Conservation (phyloP, 2,329 filamentous ascomycete species). For the Fusarium heterosporum region DNA sequence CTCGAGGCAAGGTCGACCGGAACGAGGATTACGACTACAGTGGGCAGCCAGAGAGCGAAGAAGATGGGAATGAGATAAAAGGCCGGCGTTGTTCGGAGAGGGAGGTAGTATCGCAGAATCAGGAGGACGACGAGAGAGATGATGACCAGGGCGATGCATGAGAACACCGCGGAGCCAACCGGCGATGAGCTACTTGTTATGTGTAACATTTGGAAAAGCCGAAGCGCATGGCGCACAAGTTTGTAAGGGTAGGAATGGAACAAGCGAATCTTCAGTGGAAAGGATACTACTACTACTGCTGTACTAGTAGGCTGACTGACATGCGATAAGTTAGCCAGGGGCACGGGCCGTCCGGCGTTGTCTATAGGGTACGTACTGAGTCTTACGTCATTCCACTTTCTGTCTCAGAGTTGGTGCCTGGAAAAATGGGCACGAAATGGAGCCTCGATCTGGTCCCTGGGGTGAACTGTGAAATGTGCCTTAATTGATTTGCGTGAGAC, state of each 20-base stretch:
- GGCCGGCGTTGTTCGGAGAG: constrained; percentile 87
- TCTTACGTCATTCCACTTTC: constrained; percentile 41
- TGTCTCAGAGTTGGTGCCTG: constrained; percentile 17
- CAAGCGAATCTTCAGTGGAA: constrained; percentile 26
- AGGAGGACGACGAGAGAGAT: constrained; percentile 84
- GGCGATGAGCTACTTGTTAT: constrained; percentile 67
- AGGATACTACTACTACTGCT: constrained; percentile 11
- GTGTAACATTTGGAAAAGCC: constrained; percentile 62
- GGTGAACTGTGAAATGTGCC: background rate
- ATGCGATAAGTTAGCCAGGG: constrained; percentile 36
- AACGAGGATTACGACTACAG: constrained; percentile 89
- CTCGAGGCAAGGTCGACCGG: constrained; percentile 95
- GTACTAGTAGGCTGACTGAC: constrained; percentile 27
- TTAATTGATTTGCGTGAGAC: constrained; percentile 43
- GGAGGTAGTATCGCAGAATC: constrained; percentile 89
- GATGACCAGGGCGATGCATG: constrained; percentile 75
- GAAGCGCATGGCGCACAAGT: constrained; percentile 46
- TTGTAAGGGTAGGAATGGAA: constrained; percentile 36
- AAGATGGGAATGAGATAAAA: constrained; percentile 94
- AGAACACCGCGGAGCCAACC: constrained; percentile 83
- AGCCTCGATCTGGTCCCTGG: background rate
- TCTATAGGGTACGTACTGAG: constrained; percentile 22
- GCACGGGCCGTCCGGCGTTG: constrained; percentile 41
- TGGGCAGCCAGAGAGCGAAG: constrained; percentile 92
- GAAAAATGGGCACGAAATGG: constrained; percentile 30